Evolutionary conservation across 179 eudicot genomes (phyloP), one percentile per base, ranked within the genome.

Genomic region (Actinidia arguta): DNA sequence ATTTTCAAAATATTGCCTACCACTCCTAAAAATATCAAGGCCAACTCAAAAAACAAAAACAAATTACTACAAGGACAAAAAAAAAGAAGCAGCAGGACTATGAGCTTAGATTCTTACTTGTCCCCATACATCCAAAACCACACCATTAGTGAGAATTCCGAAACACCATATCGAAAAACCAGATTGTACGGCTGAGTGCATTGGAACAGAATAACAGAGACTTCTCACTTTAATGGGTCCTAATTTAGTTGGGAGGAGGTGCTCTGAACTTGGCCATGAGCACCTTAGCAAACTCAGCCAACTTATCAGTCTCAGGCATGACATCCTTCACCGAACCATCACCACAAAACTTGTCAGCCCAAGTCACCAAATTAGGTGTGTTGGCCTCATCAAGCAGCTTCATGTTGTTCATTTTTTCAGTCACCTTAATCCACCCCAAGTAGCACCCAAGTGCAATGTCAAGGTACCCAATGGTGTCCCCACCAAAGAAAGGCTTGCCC

Each of bases 231-330:
- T 4, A 6, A 73, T 7, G 25, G 22, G 16, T 64, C 46, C 48
- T 47, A 61, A 54, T 22, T 50, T 6, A 20, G 5, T 12, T 74
- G 3, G 86, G 54, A 56, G 84, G 79, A n/a, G 82, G 72, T 9
- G 78, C 81, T 36, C 69, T 73, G 22, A 11, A 36, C 75, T 44
- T 83, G 51, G 82, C 88, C 64, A 78, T 6, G 24, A 83, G 46
- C 0, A 68, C 9, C 83, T 76, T 77, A 18, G 83, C 88, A 80
- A 77, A 84, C 80, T 84, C 88, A 13, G 59, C 68, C n/a, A 89
- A 88, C 83, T 84, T 87, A 3, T 85, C 86, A 48, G 85, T 84
- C 3, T 85, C 82, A 17, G 90, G 92, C 87, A 89, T 85, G 10
- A 85, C 80, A 48, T 67, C 85, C 81, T 89, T 87, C 20, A 89